These are phyloP conservation scores for Fusarium bactridioides DNA, from an alignment of 2,329 filamentous ascomycete genomes.

Conservation along the genomic window DNA sequence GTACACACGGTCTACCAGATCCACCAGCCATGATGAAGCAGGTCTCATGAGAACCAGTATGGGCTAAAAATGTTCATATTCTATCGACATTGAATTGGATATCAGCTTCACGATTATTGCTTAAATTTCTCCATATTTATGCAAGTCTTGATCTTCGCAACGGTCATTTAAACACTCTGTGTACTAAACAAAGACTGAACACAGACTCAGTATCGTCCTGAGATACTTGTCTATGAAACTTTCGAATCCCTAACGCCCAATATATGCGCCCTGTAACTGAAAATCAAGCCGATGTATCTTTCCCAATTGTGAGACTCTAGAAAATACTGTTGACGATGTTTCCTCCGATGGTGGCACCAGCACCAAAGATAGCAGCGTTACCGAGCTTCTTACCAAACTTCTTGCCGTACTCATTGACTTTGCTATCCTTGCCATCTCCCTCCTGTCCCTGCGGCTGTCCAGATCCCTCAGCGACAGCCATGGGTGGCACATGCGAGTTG, in stretches of 20 bases:
- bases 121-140: too few relatives aligned
- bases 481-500: constrained; percentile 74
- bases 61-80: not conserved
- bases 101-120: not conserved
- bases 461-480: constrained; percentile 73
- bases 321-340: constrained; percentile 94
- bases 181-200: not conserved
- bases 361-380: constrained; percentile 85
- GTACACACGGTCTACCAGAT: constrained; percentile 1
- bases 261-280: not conserved
- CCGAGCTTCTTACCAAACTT: constrained; percentile 95
- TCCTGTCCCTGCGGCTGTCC: constrained; percentile 52
- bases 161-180: not conserved
- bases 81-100: not conserved
- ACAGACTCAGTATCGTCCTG: not conserved
- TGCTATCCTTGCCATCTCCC: constrained; percentile 66
- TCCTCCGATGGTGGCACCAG: constrained; percentile 87
- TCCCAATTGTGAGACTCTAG: constrained; percentile 51
- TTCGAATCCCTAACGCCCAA: constrained; percentile 26
- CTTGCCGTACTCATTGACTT: constrained; percentile 81
- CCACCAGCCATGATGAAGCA: constrained; percentile 22
- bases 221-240: constrained; percentile 8
- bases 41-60: constrained; percentile 9
- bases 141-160: not conserved
- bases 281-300: not conserved